phyloP scores from a whole-genome alignment of 2,329 filamentous ascomycete species.

The Penicillium griseofulvum region DNA sequence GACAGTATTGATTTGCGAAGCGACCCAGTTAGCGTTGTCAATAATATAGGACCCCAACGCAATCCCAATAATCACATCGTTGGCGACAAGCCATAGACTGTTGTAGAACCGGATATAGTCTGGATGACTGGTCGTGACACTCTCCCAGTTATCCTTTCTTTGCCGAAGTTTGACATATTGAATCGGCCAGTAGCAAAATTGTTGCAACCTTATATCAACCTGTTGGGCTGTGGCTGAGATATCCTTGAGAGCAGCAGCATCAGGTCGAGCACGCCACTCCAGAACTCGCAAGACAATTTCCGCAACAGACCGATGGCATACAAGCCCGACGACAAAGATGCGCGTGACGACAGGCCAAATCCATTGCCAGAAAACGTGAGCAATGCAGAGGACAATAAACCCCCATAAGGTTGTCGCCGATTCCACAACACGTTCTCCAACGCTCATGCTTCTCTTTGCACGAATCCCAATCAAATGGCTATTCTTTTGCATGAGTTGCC shows the following conservation, averaged over 20 bases:
- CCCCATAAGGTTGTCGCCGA: slow-evolving; percentile 85
- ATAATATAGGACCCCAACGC: slow-evolving; percentile 95
- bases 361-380: slow-evolving; percentile 70
- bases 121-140: slow-evolving; percentile 89
- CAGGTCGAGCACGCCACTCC: slow-evolving; percentile 78
- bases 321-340: slow-evolving; percentile 72
- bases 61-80: slow-evolving; percentile 98
- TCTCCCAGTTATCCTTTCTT: slow-evolving; percentile 89
- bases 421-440: slow-evolving; percentile 90
- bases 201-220: slow-evolving; percentile 91
- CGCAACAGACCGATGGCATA: slow-evolving; percentile 75
- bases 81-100: slow-evolving; percentile 95
- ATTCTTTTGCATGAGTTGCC: slow-evolving; percentile 82
- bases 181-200: slow-evolving; percentile 98
- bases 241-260: slow-evolving; percentile 84
- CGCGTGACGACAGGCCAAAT: slow-evolving; percentile 72
- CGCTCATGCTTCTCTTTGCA: slow-evolving; percentile 79
- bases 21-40: slow-evolving; percentile 85
- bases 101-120: slow-evolving; percentile 99
- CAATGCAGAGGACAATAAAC: slow-evolving; percentile 65
- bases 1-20: slow-evolving; percentile 71
- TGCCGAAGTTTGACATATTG: slow-evolving; percentile 91
- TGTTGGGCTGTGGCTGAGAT: slow-evolving; percentile 96
- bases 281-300: slow-evolving; percentile 75
- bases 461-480: slow-evolving; percentile 79